Evolutionary conservation across 2,329 filamentous ascomycete species (phyloP), one percentile per base, ranked within the genome.

Genomic region (Xylariaceae sp.): DNA sequence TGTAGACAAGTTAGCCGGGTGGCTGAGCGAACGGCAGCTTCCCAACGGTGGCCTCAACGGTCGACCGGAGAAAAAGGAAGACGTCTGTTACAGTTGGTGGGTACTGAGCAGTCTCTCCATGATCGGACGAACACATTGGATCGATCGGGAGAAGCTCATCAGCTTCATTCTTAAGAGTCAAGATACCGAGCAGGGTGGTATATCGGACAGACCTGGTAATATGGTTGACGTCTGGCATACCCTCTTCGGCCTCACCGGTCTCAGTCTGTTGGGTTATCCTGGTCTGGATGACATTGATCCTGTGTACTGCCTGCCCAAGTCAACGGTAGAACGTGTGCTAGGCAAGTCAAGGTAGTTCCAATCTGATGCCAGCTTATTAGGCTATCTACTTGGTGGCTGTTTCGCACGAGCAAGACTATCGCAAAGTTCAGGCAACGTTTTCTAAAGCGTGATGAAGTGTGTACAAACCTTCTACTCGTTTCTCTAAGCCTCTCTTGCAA

Each of bases 11-110:
- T 77, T 97, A 4, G 92, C 87, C 15, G 84, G 85, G 42, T 99
- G 94, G 94, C 79, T 99, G 48, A 96, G 92, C 72, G 94, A 99
- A 74, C 83, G 94, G 58, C 94, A 99, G 71, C 79, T 96, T 23
- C 83, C 90, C 8, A 87, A 87, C 41, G 94, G 94, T 24, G 94
- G 94, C 0, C 77, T 99, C 44, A 99, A 99, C 70, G 94, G 94
- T 2, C 83, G 94, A 42, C 94, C 94, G 0, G 94, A 97, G 75
- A 99, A 99, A 77, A 77, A 89, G 58, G 93, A 96, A 70, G 94
- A 99, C 71, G 93, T 96, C 11, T 99, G 94, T 76, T 99, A 99
- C 75, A 96, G 91, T 71, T 99, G 94, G 94, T 99, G 94, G 94
- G 94, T 97, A 37, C 77, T 93, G 67, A 93, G 90, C 68, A 96